These are phyloP conservation scores for Boletus rufocinnamomeus DNA, from an alignment of 768 basidiomycete genomes.

Conservation along the genomic window DNA sequence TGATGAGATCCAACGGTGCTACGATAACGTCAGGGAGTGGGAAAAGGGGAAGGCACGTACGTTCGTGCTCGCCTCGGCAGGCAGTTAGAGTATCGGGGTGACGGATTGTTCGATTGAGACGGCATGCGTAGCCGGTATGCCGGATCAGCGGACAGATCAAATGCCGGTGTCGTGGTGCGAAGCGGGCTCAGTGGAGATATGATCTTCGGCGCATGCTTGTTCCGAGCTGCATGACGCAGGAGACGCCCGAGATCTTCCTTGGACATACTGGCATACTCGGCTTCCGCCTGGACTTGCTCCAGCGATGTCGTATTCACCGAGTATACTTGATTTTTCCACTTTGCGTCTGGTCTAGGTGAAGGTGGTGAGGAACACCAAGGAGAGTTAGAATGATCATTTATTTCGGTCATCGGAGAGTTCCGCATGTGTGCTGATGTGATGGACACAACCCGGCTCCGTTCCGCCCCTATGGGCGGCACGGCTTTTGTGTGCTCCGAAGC, in stretches of 20 bases:
- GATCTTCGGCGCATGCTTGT: constrained; percentile 30
- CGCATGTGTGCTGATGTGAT: constrained; percentile 15
- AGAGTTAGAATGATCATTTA: background rate
- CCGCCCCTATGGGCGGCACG: constrained; percentile 33
- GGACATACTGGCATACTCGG: constrained; percentile 6
- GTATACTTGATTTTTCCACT: constrained; percentile 1
- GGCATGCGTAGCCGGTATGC: constrained; percentile 25
- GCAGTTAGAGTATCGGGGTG: constrained; percentile 23
- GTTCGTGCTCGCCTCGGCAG: constrained; percentile 25
- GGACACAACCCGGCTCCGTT: constrained; percentile 29
- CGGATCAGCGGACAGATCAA: constrained; percentile 20
- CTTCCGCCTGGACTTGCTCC: background rate
- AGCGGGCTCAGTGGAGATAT: constrained; percentile 36
- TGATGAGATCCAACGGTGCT: constrained; percentile 8
- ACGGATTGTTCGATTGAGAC: constrained; percentile 22
- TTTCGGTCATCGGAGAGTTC: background rate
- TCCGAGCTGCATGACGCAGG: constrained; percentile 26
- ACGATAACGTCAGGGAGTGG: background rate
- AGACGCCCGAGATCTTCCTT: constrained; percentile 27
- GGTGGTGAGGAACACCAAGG: constrained; percentile 14
- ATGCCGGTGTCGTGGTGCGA: constrained; percentile 17
- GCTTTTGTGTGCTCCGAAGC: constrained; percentile 24
- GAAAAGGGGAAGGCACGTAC: constrained; percentile 20
- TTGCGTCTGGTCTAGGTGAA: constrained; percentile 7
- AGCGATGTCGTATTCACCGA: background rate